A percentile compares a stretch with the other conserved stretches of the same genome.
Evolutionary conservation across 2,329 filamentous ascomycete species (phyloP).

Genomic region (Colletotrichum destructivum): DNA sequence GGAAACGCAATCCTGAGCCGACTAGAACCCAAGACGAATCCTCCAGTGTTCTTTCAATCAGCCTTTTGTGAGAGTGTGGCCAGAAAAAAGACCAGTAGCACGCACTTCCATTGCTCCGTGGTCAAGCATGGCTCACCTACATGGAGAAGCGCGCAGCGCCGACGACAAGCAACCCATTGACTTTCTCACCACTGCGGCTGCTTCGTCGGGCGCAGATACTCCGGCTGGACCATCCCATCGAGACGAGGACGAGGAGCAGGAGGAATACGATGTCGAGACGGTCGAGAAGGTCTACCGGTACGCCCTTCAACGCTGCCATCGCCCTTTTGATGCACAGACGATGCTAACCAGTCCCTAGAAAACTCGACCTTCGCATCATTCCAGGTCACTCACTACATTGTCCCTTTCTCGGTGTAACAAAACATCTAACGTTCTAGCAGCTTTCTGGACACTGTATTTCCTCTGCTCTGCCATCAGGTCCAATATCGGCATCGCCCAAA

Average conservation of each 20-base stretch:
- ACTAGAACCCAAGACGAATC: neutral
- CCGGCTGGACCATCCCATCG: slow-evolving; percentile 39
- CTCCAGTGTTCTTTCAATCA: neutral
- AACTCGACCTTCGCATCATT: slow-evolving; percentile 73
- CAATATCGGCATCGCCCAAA: slow-evolving; percentile 94
- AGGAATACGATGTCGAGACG: slow-evolving; percentile 65
- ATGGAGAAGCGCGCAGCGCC: slow-evolving; percentile 49
- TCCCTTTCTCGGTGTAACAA: neutral
- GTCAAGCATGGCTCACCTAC: slow-evolving; percentile 63
- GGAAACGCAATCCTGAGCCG: neutral
- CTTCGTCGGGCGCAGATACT: slow-evolving; percentile 8
- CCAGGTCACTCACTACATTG: slow-evolving; percentile 61
- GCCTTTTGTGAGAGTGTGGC: slow-evolving; percentile 40
- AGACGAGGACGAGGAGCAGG: slow-evolving; percentile 45
- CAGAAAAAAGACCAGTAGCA: slow-evolving; percentile 65
- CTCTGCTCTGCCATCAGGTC: slow-evolving; percentile 92
- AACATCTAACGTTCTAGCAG: slow-evolving; percentile 53
- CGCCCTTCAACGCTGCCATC: neutral
- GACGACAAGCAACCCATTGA: slow-evolving; percentile 49
- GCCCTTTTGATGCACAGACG: neutral
- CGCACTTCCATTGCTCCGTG: slow-evolving; percentile 66
- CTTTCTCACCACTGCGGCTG: slow-evolving; percentile 27
- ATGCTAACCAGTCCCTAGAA: slow-evolving; percentile 51
- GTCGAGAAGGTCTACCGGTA: slow-evolving; percentile 70
- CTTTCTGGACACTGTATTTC: slow-evolving; percentile 93